A percentile compares a stretch with the other conserved stretches of the same genome.
Conservation (phyloP, 2,329 filamentous ascomycete genomes). For the Cryphonectria radicalis region DNA sequence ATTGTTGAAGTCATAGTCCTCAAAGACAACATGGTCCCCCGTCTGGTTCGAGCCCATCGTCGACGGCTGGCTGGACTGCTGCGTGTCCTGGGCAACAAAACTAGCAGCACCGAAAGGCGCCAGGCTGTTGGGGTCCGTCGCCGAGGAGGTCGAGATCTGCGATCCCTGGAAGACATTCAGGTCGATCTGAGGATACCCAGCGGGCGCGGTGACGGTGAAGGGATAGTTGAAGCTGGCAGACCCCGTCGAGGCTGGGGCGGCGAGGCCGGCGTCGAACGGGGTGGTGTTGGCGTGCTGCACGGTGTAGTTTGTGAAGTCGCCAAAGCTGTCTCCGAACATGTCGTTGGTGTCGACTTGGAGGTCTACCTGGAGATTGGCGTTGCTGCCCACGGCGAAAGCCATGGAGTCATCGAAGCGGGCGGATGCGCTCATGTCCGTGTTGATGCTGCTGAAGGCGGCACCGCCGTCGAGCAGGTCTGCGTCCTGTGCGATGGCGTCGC, state of each 20-base stretch:
- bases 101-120: constrained; percentile 30
- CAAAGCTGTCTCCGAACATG: constrained; percentile 30
- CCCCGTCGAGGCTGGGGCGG: constrained; percentile 31
- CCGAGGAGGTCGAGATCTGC: constrained; percentile 33
- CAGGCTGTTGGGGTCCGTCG: constrained; percentile 31
- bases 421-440: constrained; percentile 24
- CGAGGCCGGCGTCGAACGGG: constrained; percentile 24
- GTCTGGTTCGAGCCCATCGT: constrained; percentile 9
- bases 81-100: constrained; percentile 28
- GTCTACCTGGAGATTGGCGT: constrained; percentile 15
- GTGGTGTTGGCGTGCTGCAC: constrained; percentile 1
- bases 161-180: constrained; percentile 34
- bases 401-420: constrained; percentile 31
- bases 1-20: constrained; percentile 23
- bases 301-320: constrained; percentile 20
- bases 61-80: constrained; percentile 12
- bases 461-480: constrained; percentile 33
- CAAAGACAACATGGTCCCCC: constrained; percentile 12
- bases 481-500: constrained; percentile 24
- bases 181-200: constrained; percentile 30
- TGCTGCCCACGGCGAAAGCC: constrained; percentile 17
- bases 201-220: constrained; percentile 16
- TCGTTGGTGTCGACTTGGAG: constrained; percentile 24
- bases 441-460: constrained; percentile 7
- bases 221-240: constrained; percentile 35